Percentiles rank a stretch among this genome's conserved stretches.
These are phyloP conservation scores for Sporothrix globosa DNA, from an alignment of 2,329 filamentous ascomycete species.

Conservation along the genomic window DNA sequence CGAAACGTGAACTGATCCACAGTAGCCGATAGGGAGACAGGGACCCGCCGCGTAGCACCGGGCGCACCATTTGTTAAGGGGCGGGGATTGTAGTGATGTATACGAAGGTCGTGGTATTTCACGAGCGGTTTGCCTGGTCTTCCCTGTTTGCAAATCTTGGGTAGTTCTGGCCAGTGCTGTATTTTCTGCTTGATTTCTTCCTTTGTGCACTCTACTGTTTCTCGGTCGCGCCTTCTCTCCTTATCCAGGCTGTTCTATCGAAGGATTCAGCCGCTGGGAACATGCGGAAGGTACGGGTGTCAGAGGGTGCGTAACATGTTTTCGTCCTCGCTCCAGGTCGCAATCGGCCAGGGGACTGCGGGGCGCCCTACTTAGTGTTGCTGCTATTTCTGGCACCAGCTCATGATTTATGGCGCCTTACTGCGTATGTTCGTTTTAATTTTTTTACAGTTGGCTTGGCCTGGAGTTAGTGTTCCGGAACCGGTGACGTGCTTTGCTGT, in stretches of 20 bases:
- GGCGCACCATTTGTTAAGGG: conserved; percentile 1
- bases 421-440: no score
- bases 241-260: neutral
- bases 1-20: conserved; percentile 15
- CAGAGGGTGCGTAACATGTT: neutral
- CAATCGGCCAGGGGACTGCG: conserved; percentile 9
- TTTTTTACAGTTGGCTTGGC: neutral
- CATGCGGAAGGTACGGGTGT: conserved; percentile 10
- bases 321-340: neutral
- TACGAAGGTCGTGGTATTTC: conserved; percentile 15
- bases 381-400: conserved; percentile 8
- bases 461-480: conserved; percentile 9
- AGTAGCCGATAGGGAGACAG: conserved; percentile 20
- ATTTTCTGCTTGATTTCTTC: neutral
- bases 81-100: neutral
- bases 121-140: neutral
- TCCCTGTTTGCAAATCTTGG: neutral
- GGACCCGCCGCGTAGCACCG: conserved; percentile 14
- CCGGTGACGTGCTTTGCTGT: neutral
- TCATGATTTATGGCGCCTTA: conserved; percentile 7
- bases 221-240: neutral
- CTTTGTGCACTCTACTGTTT: neutral
- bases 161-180: neutral
- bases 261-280: conserved; percentile 23
- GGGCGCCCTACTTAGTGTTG: neutral